Evolutionary conservation across 495 filamentous ascomycete species (phyloP).

Genomic region (Geoglossum glabrum): DNA sequence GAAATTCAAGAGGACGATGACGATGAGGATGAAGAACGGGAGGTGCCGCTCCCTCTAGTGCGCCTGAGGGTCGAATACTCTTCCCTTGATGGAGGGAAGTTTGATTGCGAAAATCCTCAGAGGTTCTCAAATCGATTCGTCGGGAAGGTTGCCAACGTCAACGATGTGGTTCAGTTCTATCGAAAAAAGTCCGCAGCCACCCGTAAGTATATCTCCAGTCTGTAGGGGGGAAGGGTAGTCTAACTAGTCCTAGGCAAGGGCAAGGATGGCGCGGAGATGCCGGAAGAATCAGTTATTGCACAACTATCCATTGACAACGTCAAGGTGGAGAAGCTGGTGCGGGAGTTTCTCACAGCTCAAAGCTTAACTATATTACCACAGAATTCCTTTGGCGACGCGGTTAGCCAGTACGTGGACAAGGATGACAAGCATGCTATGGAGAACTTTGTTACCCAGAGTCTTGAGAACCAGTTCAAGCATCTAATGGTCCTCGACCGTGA

Average conservation of each 20-base stretch:
- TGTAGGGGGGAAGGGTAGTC: not conserved
- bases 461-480: constrained; percentile 56
- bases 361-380: constrained; percentile 78
- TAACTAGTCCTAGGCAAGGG: constrained; percentile 6
- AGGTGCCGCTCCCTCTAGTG: constrained; percentile 58
- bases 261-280: constrained; percentile 26
- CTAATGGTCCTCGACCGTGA: constrained; percentile 45
- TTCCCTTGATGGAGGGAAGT: constrained; percentile 67
- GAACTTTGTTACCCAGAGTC: constrained; percentile 63
- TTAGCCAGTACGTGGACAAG: constrained; percentile 84
- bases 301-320: constrained; percentile 49
- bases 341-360: constrained; percentile 66
- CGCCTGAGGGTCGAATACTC: constrained; percentile 81
- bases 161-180: constrained; percentile 85
- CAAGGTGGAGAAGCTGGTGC: constrained; percentile 71
- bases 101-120: constrained; percentile 87
- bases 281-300: constrained; percentile 37
- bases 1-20: constrained; percentile 40
- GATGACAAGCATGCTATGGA: constrained; percentile 90
- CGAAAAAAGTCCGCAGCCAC: constrained; percentile 48
- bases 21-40: constrained; percentile 29
- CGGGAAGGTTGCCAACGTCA: constrained; percentile 76
- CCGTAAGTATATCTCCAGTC: constrained; percentile 6
- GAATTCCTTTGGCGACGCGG: constrained; percentile 80
- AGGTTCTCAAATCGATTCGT: constrained; percentile 89